Base-by-base conservation (phyloP, 352 stramenopile genomes). In the Pythium insidiosum region DNA sequence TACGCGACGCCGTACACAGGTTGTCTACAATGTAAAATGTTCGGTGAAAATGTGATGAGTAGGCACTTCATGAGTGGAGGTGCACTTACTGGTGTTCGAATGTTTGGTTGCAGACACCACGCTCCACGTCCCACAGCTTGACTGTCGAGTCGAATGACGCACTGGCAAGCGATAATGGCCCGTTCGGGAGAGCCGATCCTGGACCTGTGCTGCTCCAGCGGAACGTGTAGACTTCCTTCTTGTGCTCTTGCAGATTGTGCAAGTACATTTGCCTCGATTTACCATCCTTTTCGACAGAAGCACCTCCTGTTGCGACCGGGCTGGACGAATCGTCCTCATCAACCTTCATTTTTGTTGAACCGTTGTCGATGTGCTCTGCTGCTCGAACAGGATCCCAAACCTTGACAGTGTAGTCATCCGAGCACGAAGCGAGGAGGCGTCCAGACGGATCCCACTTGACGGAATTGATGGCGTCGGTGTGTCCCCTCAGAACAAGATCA, bases 381-480 rank as follows among this genome's bases (percentile, higher is more conserved):
- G 30, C 42, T 30, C 37, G 71, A 15, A 62, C 65, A 6, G 77
- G 77, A 56, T 97, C 88, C 94, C 95, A 98, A 9, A 99, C 86
- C 68, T 98, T 98, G 31, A 97, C 94, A 20, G 95, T 97, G 55
- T 85, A 95, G 70, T 99, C 96, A 58, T 99, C 96, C 2, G 94
- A 99, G 63, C 95, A 99, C 29, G 88, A 98, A 5, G 95, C 95
- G 21, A 99, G 73, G 20, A 97, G 66, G 6, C 65, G 76, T 0
- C 94, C 93, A 4, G 82, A 95, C 7, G 95, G 91, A 68, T 98
- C 91, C 96, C 96, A 99, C 54, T 97, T 97, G 36, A 99, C 95
- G 25, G 94, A 95, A 66, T 99, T 99, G 36, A 99, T 97, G 59
- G 98, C 95, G 34, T 99, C 94, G 13, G 73, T 89, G 72, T 99